Evolutionary conservation across 331 rosid genomes (phyloP).

Genomic region (Stylosanthes scabra): DNA sequence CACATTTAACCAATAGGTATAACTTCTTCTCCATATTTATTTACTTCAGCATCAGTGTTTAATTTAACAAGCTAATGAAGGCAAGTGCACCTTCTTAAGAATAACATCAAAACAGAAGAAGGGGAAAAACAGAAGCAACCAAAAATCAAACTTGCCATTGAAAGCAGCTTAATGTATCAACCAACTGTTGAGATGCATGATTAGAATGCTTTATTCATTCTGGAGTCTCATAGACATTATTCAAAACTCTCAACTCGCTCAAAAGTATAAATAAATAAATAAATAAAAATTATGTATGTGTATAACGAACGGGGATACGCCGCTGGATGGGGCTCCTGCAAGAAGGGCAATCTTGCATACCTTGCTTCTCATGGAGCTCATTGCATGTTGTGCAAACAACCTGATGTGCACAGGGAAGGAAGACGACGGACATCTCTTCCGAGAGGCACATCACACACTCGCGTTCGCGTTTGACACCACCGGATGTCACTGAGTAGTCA

Average conservation of each 20-base stretch:
- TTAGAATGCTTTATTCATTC: slow-evolving; percentile 54
- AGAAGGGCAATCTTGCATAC: slow-evolving; percentile 93
- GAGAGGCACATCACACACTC: slow-evolving; percentile 98
- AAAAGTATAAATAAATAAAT: neutral
- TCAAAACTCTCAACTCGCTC: slow-evolving; percentile 42
- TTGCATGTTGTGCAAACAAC: slow-evolving; percentile 90
- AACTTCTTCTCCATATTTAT: slow-evolving; percentile 7
- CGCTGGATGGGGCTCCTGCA: slow-evolving; percentile 84
- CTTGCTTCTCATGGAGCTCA: slow-evolving; percentile 89
- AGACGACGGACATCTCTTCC: slow-evolving; percentile 90
- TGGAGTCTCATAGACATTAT: slow-evolving; percentile 48
- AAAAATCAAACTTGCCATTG: slow-evolving; percentile 38
- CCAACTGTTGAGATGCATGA: slow-evolving; percentile 42
- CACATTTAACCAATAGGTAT: neutral
- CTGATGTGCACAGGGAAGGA: slow-evolving; percentile 91
- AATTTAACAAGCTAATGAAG: slow-evolving; percentile 6
- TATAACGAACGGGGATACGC: slow-evolving; percentile 72
- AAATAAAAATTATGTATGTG: slow-evolving; percentile 41
- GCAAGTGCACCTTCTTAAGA: neutral
- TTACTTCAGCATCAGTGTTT: neutral
- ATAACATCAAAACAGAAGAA: slow-evolving; percentile 17
- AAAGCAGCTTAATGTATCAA: slow-evolving; percentile 48
- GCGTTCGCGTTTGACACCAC: slow-evolving; percentile 75
- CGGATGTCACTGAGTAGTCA: slow-evolving; percentile 46
- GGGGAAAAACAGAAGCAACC: slow-evolving; percentile 13